Conservation (phyloP, 306 rosid species). For the Cucurbita ficifolia region DNA sequence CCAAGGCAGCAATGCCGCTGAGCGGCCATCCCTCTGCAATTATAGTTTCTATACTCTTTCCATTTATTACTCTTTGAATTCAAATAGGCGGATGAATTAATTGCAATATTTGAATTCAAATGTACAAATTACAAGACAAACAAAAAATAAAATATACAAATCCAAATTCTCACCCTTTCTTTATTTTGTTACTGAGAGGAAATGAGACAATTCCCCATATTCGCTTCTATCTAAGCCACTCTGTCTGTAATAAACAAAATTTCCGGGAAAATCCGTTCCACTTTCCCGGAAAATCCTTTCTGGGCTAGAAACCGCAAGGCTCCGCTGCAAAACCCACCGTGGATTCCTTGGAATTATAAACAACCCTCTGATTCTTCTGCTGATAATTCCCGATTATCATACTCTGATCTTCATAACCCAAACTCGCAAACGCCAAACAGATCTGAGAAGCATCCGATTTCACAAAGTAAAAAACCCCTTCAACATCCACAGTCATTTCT, state of each 20-base stretch:
- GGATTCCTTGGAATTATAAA: slow-evolving; percentile 52
- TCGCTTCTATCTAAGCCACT: no score
- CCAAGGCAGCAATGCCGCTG: no score
- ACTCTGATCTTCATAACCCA: slow-evolving; percentile 31
- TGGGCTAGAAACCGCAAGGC: slow-evolving; percentile 35
- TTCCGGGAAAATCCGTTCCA: not conserved
- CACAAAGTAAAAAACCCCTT: slow-evolving; percentile 36
- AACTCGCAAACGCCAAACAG: slow-evolving; percentile 70
- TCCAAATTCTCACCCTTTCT: not conserved
- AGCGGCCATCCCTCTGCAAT: no score
- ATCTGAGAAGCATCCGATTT: slow-evolving; percentile 57
- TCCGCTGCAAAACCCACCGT: slow-evolving; percentile 70
- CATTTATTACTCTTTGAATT: no score
- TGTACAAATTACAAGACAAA: not conserved
- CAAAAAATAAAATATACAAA: not conserved
- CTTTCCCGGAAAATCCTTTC: not conserved
- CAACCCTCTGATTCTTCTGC: slow-evolving; percentile 84
- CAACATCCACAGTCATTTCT: slow-evolving; percentile 43
- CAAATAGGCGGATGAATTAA: not conserved
- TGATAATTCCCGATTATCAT: slow-evolving; percentile 69
- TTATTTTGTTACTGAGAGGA: not conserved
- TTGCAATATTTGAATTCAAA: not conserved
- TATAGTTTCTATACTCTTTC: no score
- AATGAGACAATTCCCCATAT: no score
- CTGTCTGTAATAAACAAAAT: not conserved